Conservation (phyloP, 2,329 filamentous ascomycete genomes). For the Penicillium hordei region DNA sequence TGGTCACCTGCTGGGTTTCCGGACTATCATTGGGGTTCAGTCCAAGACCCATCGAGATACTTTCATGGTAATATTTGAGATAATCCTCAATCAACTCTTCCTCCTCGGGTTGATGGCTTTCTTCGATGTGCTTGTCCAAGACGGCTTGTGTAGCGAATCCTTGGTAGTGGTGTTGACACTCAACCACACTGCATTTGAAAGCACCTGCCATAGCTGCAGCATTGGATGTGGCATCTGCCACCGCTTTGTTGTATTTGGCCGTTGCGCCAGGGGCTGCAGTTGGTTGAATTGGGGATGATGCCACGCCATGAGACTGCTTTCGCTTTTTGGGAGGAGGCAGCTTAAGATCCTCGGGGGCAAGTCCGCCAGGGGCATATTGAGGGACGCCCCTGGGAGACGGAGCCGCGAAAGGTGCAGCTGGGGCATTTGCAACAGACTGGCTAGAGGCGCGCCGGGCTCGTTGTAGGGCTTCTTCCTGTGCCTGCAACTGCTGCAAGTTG, state of each 20-base stretch:
- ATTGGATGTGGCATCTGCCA: constrained; percentile 43
- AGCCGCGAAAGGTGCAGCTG: constrained; percentile 56
- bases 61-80: constrained; percentile 56
- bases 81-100: constrained; percentile 51
- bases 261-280: constrained; percentile 26
- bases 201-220: constrained; percentile 44
- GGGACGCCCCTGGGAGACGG: constrained; percentile 59
- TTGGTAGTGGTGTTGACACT: constrained; percentile 54
- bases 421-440: constrained; percentile 41
- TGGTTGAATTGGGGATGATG: constrained; percentile 28
- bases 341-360: constrained; percentile 58
- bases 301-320: constrained; percentile 51
- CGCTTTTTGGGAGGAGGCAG: constrained; percentile 58
- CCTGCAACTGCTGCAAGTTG: constrained; percentile 49
- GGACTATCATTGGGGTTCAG: constrained; percentile 29
- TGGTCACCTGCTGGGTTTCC: constrained; percentile 18
- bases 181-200: constrained; percentile 54
- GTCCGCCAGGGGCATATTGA: constrained; percentile 52
- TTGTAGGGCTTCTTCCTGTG: constrained; percentile 48
- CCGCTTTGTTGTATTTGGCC: constrained; percentile 37
- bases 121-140: constrained; percentile 55
- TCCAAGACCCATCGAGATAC: constrained; percentile 52
- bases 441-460: constrained; percentile 40
- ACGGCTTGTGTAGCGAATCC: constrained; percentile 57
- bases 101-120: constrained; percentile 52